Evolutionary conservation across 192 early-diverging fungal genomes (phyloP), one percentile per base, ranked within the genome.

Genomic region (Thoreauomyces humboldtii): DNA sequence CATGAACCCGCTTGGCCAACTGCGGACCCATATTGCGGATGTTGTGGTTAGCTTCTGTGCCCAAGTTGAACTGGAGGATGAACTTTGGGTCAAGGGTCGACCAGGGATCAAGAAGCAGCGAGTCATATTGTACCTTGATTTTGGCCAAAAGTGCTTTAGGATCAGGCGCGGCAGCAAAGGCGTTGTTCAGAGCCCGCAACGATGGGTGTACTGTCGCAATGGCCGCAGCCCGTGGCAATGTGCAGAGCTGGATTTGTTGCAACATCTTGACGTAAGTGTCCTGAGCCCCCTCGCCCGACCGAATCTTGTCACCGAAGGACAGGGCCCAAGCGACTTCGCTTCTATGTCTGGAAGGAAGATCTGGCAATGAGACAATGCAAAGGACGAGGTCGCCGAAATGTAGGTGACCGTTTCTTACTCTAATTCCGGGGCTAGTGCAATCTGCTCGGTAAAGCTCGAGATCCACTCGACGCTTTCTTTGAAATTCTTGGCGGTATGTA

Each of bases 231-330:
- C 48, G n/a, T 7, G n/a, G 24, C 54, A 53, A 42, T 14, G 71
- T 61, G 19, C 19, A 33, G 38, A 42, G 21, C 17, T 51, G 38
- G 15, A 73, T 34, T 36, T 73, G 52, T 61, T 63, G 19, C 44
- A 73, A 53, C 70, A 75, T 75, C 33, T 57, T 63, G 38, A n/a
- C 17, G 72, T 60, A 75, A 4, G 73, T 72, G 34, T 75, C 70
- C 14, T 15, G 2, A 9, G 36, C 28, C 11, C 11, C 41, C 14
- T 55, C 36, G 6, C 73, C 73, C 22, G 71, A 73, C 42, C 50
- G 60, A 33, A 75, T 67, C 22, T 50, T 56, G 54, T 75, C 73
- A 27, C 63, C 70, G 31, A 73, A 75, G 12, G n/a, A 25, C 15
- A 73, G 55, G 0, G 21, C 7, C 42, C 45, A 68, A 7, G 63